Percentiles rank a stretch among this genome's conserved stretches.
These are phyloP conservation scores for Sordariomycetes sp. DNA, from an alignment of 2,329 filamentous ascomycete species.

Conservation along the genomic window DNA sequence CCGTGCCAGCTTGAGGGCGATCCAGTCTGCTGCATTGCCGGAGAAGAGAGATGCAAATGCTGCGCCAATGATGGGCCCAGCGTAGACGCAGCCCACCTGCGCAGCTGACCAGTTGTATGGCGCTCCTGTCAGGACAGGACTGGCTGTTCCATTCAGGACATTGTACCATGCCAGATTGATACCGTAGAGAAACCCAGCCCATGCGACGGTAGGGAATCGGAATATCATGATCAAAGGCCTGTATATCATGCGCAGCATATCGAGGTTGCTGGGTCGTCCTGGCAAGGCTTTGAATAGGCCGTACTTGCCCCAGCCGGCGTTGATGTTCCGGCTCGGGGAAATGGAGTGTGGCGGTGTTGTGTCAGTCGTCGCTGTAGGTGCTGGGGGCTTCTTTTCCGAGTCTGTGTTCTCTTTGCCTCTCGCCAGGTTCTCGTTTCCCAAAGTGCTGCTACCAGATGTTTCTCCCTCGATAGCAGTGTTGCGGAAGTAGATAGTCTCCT, in stretches of 20 bases:
- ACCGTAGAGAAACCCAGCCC: conserved; percentile 23
- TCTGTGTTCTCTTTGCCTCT: background rate
- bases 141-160: conserved; percentile 23
- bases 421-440: conserved; percentile 11
- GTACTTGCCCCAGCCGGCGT: too few species aligned
- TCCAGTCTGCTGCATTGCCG: conserved; percentile 25
- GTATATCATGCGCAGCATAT: background rate
- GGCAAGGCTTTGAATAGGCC: background rate
- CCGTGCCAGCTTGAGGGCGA: conserved; percentile 26
- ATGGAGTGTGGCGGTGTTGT: background rate
- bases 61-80: conserved; percentile 10
- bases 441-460: background rate
- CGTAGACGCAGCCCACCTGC: too few species aligned
- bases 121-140: conserved; percentile 15
- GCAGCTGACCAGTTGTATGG: conserved; percentile 30
- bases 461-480: background rate
- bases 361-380: too few species aligned
- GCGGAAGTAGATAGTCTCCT: conserved; percentile 47
- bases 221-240: conserved; percentile 13
- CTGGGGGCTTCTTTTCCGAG: too few species aligned
- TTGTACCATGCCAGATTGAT: conserved; percentile 23
- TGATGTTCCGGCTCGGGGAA: background rate
- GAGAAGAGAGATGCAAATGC: conserved; percentile 7
- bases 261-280: background rate
- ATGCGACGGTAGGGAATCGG: conserved; percentile 20